Evolutionary conservation across 1,139 yeast genomes (phyloP), one percentile per base, ranked within the genome.

Genomic region (Taphrina deformans): DNA sequence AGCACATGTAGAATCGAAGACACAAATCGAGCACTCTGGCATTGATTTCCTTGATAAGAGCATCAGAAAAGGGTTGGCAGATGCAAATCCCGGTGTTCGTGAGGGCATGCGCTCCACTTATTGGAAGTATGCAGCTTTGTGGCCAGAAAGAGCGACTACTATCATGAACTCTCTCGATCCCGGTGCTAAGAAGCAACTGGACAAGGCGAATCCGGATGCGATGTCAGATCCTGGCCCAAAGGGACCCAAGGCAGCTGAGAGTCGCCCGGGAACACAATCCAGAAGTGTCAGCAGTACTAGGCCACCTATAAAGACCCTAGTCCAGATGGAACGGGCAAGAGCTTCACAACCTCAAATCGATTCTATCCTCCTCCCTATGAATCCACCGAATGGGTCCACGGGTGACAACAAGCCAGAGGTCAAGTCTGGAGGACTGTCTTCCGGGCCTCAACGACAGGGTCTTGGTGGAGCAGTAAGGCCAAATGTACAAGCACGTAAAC

Each of bases 31-130:
- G 24, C 69, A 75, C 12, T 76, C 81, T 0, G 76, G 79, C 24
- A 69, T 83, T 1, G 86, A 84, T 2, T 73, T 79, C 0, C 76
- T 86, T 1, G 84, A 80, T 46, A 83, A 80, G 65, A 78, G 85
- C 69, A 73, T 91, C 1, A 70, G 77, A 3, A 86, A 83, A 71
- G 85, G 95, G 38, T 77, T 93, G 1, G 76, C 83, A 0, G 98
- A 93, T 75, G 89, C 96, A 0, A 88, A 88, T 67, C 91, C 95
- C 0, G 79, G 81, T 0, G 97, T 89, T 0, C 81, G 97, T 68
- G 96, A 85, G 71, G 79, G 84, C 0, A 89, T 88, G 77, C 82
- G 96, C 72, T 79, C 79, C 9, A 81, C 91, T 0, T 92, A 83
- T 72, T 91, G 97, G 97, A 79, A 83, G 23, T 82, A 84, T 68